These are phyloP conservation scores for Endocalyx cinctus DNA, from an alignment of 2,329 filamentous ascomycete species.

Conservation along the genomic window DNA sequence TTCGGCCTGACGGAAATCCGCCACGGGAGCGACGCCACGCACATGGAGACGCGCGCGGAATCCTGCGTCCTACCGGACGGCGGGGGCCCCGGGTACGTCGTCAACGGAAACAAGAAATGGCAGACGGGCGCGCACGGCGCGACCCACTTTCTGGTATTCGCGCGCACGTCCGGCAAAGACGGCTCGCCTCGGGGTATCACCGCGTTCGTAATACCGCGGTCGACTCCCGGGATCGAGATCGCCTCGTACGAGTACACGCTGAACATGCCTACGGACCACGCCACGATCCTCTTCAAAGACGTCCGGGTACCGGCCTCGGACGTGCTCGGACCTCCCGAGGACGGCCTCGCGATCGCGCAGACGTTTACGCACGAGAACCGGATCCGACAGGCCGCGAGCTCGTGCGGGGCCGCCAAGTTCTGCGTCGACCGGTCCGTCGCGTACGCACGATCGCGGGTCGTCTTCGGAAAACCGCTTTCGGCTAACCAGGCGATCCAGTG, in stretches of 20 bases:
- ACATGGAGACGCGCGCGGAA: constrained; percentile 52
- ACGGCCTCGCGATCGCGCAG: constrained; percentile 56
- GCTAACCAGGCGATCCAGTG: constrained; percentile 61
- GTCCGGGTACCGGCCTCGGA: constrained; percentile 51
- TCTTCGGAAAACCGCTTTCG: constrained; percentile 53
- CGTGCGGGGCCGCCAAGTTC: constrained; percentile 54
- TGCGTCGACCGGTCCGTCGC: constrained; percentile 54
- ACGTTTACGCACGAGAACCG: constrained; percentile 64
- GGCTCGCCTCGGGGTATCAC: constrained; percentile 54
- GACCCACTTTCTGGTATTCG: constrained; percentile 59
- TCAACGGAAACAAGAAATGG: constrained; percentile 60
- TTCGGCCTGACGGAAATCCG: constrained; percentile 60
- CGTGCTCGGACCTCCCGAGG: constrained; percentile 47
- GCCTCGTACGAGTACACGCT: constrained; percentile 60
- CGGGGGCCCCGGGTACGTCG: constrained; percentile 39
- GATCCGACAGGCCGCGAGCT: constrained; percentile 59
- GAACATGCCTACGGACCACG: constrained; percentile 64
- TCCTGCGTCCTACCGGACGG: constrained; percentile 37
- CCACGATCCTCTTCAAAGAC: constrained; percentile 51
- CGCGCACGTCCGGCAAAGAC: constrained; percentile 48
- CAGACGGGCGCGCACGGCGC: constrained; percentile 59
- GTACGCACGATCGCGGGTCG: constrained; percentile 49
- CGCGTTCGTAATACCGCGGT: constrained; percentile 53
- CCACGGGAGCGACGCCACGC: constrained; percentile 59
- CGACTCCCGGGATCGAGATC: constrained; percentile 47